Evolutionary conservation across 75 land plant genomes (phyloP).

Genomic region (Gnetum montanum): DNA sequence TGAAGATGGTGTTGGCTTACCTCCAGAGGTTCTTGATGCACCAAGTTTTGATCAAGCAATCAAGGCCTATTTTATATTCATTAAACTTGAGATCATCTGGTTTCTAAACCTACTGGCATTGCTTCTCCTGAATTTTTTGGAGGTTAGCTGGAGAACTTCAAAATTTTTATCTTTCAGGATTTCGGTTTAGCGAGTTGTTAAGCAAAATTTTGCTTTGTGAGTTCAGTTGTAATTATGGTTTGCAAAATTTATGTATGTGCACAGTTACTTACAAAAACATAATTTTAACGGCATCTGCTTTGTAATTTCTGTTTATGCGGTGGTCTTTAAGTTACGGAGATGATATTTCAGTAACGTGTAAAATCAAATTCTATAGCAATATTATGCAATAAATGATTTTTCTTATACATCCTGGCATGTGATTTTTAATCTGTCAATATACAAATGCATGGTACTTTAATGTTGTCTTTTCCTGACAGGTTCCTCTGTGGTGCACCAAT

Average conservation of each 20-base stretch:
- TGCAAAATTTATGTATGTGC: not conserved
- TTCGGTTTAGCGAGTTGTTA: too few species aligned
- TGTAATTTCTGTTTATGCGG: too few species aligned
- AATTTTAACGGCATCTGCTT: too few species aligned
- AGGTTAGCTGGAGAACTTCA: conserved; percentile 29
- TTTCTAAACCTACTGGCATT: conserved; percentile 60
- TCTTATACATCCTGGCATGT: not conserved
- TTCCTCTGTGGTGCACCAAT: conserved; percentile 75
- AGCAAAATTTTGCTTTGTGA: not conserved
- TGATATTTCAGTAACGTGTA: not conserved
- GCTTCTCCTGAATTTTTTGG: conserved; percentile 67
- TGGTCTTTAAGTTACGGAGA: too few species aligned
- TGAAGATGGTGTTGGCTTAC: conserved; percentile 86
- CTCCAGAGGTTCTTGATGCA: conserved; percentile 59
- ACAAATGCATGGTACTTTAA: not conserved
- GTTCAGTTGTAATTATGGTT: not conserved
- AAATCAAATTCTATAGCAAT: not conserved
- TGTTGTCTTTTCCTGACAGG: conserved; percentile 29
- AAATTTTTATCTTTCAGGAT: not conserved
- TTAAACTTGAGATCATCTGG: conserved; percentile 58
- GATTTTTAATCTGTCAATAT: not conserved
- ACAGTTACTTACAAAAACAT: not conserved
- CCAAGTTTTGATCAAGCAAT: conserved; percentile 41
- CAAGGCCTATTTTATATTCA: conserved; percentile 58
- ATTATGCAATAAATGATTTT: not conserved